These are phyloP conservation scores for Lasiodiplodia gonubiensis DNA, from an alignment of 2,329 filamentous ascomycete species.

Conservation along the genomic window DNA sequence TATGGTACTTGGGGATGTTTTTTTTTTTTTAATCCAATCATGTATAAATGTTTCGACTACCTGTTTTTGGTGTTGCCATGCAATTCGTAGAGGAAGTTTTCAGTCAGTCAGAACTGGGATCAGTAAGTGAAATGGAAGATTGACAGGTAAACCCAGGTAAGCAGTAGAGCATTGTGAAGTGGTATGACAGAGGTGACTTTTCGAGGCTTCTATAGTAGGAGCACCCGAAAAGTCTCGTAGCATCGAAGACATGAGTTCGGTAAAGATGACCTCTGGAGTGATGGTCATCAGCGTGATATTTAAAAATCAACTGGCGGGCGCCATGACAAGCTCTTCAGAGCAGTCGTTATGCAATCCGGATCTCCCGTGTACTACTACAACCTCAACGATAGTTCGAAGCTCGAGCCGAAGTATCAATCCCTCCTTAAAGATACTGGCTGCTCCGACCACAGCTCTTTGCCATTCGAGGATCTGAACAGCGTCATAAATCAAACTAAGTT, in stretches of 20 bases:
- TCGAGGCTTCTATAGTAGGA: too few species aligned
- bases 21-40: too few species aligned
- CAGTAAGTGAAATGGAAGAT: too few species aligned
- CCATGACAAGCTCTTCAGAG: conserved; percentile 55
- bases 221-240: not conserved
- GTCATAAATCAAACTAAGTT: conserved; percentile 55
- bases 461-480: conserved; percentile 64
- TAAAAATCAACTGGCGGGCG: conserved; percentile 44
- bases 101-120: too few species aligned
- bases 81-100: too few species aligned
- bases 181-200: too few species aligned
- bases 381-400: conserved; percentile 30
- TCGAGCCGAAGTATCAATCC: conserved; percentile 67
- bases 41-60: too few species aligned
- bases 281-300: not conserved
- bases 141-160: too few species aligned
- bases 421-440: conserved; percentile 68
- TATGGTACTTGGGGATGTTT: too few species aligned
- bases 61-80: too few species aligned
- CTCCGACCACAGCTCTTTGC: conserved; percentile 62
- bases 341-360: conserved; percentile 53
- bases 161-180: too few species aligned
- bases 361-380: conserved; percentile 43
- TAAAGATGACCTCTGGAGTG: not conserved
- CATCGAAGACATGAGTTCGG: not conserved